phyloP scores from a whole-genome alignment of 2,329 filamentous ascomycete genomes.

The Aspergillus sp. region DNA sequence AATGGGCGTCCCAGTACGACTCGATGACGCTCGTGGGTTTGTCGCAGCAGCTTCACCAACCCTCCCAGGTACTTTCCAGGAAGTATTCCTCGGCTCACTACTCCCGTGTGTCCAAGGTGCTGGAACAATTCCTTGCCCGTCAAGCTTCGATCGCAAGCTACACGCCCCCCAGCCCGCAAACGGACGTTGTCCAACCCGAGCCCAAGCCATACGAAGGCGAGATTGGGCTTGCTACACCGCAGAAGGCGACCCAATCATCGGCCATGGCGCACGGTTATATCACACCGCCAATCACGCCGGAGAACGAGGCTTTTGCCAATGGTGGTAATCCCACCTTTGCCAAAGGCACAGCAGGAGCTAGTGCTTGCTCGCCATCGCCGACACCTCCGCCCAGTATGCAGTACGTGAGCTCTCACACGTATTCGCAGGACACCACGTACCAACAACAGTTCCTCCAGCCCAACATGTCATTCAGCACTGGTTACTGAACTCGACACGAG shows the following conservation, averaged over 20 bases:
- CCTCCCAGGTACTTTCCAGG: slow-evolving; percentile 66
- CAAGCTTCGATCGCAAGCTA: slow-evolving; percentile 58
- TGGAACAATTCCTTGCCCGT: slow-evolving; percentile 67
- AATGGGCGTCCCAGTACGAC: slow-evolving; percentile 66
- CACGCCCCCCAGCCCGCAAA: slow-evolving; percentile 44
- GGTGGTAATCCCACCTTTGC: slow-evolving; percentile 36
- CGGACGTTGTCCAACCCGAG: slow-evolving; percentile 36
- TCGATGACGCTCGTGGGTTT: slow-evolving; percentile 58
- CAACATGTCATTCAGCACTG: slow-evolving; percentile 38
- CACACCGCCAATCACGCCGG: slow-evolving; percentile 51
- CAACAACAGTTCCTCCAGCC: slow-evolving; percentile 37
- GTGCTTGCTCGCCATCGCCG: slow-evolving; percentile 41
- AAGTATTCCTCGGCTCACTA: slow-evolving; percentile 70
- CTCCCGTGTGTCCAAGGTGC: slow-evolving; percentile 63
- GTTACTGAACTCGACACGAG: slow-evolving; percentile 27
- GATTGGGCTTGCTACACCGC: slow-evolving; percentile 46
- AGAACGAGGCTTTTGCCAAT: slow-evolving; percentile 45
- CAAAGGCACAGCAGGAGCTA: slow-evolving; percentile 29
- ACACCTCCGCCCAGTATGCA: slow-evolving; percentile 39
- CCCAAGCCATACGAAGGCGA: slow-evolving; percentile 45
- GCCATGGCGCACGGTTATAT: slow-evolving; percentile 46
- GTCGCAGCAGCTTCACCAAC: slow-evolving; percentile 66
- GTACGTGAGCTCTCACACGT: slow-evolving; percentile 39
- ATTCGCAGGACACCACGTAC: slow-evolving; percentile 38
- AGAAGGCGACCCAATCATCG: slow-evolving; percentile 40